Evolutionary conservation across 257 asterid species (phyloP).

Genomic region (Nicotiana knightiana): DNA sequence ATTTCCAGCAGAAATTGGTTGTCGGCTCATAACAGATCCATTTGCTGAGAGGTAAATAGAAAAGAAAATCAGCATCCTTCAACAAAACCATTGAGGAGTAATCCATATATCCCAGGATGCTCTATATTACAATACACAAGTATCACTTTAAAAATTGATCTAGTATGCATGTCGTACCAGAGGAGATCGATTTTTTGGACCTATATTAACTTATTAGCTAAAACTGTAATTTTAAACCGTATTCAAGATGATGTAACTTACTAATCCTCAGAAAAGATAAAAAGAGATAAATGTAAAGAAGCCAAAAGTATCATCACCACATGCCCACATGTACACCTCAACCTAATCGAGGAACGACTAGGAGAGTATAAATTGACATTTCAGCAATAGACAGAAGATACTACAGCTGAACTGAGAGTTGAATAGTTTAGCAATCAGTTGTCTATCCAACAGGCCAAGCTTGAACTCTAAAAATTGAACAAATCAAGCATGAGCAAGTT

Average conservation of each 20-base stretch:
- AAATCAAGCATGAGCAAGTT: background rate
- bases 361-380: background rate
- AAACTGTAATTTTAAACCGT: background rate
- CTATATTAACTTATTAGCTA: background rate
- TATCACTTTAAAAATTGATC: background rate
- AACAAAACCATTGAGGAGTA: background rate
- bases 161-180: background rate
- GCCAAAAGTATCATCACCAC: background rate
- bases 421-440: background rate
- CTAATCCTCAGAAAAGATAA: background rate
- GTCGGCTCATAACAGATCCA: slow-evolving; percentile 49
- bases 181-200: background rate
- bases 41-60: slow-evolving; percentile 10
- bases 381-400: background rate
- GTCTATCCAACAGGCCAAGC: background rate
- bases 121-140: background rate
- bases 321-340: background rate
- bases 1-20: slow-evolving; percentile 53
- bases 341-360: background rate
- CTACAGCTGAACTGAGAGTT: background rate
- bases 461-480: background rate
- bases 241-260: background rate
- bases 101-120: background rate
- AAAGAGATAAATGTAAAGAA: background rate
- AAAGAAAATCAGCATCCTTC: slow-evolving; percentile 14